Conservation (phyloP, 495 filamentous ascomycete species). For the Podospora pseudopauciseta region DNA sequence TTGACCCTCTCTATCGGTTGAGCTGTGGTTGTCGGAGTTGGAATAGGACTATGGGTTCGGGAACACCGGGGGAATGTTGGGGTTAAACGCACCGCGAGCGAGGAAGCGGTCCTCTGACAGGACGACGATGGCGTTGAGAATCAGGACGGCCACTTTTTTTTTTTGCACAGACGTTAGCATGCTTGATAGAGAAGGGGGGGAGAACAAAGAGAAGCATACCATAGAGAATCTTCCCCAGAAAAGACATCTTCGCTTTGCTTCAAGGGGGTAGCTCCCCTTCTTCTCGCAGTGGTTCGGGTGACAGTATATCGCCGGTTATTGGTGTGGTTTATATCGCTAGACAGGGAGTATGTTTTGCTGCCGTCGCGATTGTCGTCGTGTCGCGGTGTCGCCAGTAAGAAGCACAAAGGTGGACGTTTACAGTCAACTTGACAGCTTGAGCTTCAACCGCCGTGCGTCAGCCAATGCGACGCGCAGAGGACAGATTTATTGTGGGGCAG, state of each 20-base stretch:
- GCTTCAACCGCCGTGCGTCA: background rate
- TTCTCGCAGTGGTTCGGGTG: background rate
- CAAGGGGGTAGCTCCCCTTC: background rate
- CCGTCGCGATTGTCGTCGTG: background rate
- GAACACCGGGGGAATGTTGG: no score
- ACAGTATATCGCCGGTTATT: background rate
- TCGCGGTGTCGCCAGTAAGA: background rate
- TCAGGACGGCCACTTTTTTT: conserved; percentile 68
- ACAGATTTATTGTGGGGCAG: background rate
- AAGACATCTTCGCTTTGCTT: conserved; percentile 12
- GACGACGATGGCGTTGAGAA: conserved; percentile 91
- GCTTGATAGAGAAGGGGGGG: background rate
- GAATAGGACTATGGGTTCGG: background rate
- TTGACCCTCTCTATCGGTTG: no score
- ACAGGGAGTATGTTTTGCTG: background rate
- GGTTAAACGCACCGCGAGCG: conserved; percentile 69
- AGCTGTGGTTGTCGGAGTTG: background rate
- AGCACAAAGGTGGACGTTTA: background rate
- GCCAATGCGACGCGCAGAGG: background rate
- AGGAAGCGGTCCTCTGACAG: conserved; percentile 98
- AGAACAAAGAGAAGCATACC: conserved; percentile 1
- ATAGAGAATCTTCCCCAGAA: conserved; percentile 20
- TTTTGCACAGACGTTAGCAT: conserved; percentile 27
- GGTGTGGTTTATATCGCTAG: background rate
- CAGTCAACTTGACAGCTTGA: background rate